Percentiles rank a stretch among this genome's conserved stretches.
These are phyloP conservation scores for Apiospora kogelbergensis DNA, from an alignment of 2,329 filamentous ascomycete genomes.

Conservation along the genomic window DNA sequence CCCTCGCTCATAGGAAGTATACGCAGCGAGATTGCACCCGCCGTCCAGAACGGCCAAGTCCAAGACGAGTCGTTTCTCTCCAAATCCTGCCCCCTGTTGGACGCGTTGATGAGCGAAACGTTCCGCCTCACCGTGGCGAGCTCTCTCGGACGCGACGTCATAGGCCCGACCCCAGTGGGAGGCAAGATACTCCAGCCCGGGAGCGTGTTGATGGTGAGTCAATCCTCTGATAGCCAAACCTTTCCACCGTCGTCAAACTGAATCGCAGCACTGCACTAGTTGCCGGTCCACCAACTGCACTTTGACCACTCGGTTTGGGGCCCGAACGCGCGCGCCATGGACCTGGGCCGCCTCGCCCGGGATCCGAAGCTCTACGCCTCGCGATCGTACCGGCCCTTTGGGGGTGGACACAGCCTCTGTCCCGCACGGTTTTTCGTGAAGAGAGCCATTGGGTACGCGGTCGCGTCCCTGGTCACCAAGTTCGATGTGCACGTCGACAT, in stretches of 20 bases:
- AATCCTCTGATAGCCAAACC: too few species aligned
- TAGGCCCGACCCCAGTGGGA: not conserved
- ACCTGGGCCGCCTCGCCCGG: not conserved
- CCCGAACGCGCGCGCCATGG: not conserved
- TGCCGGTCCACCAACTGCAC: not conserved
- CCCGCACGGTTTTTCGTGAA: not conserved
- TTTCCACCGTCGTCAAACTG: too few species aligned
- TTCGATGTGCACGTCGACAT: not conserved
- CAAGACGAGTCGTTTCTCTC: not conserved
- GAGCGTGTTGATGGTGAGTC: not conserved
- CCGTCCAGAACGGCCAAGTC: not conserved
- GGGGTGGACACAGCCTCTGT: not conserved
- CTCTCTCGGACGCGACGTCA: not conserved
- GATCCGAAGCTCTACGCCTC: not conserved
- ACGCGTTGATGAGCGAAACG: not conserved
- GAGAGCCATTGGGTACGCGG: not conserved
- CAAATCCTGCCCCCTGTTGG: not conserved
- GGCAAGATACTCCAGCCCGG: not conserved
- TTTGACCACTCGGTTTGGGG: not conserved
- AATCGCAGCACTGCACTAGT: not conserved
- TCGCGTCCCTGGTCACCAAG: not conserved
- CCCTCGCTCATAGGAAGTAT: not conserved
- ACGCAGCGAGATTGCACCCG: not conserved
- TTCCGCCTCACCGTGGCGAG: not conserved
- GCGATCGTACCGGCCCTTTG: not conserved